Conservation (phyloP, 148 eudicot genomes). For the Beta vulgaris region DNA sequence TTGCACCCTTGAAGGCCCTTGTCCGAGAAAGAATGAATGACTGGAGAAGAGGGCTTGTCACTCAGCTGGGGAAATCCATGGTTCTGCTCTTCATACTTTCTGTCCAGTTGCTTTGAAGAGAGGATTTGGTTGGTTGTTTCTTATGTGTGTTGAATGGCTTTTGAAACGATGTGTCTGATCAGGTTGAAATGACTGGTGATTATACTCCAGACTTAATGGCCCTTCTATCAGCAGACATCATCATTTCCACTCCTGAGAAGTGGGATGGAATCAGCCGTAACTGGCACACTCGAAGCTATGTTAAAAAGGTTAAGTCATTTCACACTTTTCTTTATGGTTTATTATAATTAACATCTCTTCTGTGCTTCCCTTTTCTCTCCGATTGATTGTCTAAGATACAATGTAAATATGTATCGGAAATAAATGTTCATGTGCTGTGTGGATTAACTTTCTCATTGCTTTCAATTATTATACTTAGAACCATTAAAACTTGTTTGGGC, state of each 20-base stretch:
- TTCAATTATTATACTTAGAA: not conserved
- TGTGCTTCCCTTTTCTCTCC: not conserved
- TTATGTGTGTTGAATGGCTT: not conserved
- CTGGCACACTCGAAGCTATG: conserved; percentile 92
- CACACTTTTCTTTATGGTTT: not conserved
- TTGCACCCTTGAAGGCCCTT: conserved; percentile 97
- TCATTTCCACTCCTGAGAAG: conserved; percentile 96
- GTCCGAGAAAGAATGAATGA: conserved; percentile 97
- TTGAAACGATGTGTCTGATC: conserved; percentile 21
- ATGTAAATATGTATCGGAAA: not conserved
- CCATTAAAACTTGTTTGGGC: not conserved
- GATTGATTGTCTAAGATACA: conserved; percentile 5
- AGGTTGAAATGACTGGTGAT: conserved; percentile 99
- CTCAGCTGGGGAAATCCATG: conserved; percentile 88
- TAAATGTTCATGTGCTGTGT: not conserved
- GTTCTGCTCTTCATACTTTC: conserved; percentile 33
- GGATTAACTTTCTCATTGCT: not conserved
- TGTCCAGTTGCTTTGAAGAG: not conserved
- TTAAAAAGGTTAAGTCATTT: conserved; percentile 62
- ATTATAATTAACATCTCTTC: not conserved
- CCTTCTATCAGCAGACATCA: conserved; percentile 88
- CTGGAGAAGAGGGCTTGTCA: conserved; percentile 85
- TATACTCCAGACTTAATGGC: conserved; percentile 91
- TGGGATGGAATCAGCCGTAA: conserved; percentile 99
- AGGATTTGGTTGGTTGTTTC: not conserved